Base-by-base conservation (phyloP, 2,329 filamentous ascomycete species). In the Fusarium sp. region DNA sequence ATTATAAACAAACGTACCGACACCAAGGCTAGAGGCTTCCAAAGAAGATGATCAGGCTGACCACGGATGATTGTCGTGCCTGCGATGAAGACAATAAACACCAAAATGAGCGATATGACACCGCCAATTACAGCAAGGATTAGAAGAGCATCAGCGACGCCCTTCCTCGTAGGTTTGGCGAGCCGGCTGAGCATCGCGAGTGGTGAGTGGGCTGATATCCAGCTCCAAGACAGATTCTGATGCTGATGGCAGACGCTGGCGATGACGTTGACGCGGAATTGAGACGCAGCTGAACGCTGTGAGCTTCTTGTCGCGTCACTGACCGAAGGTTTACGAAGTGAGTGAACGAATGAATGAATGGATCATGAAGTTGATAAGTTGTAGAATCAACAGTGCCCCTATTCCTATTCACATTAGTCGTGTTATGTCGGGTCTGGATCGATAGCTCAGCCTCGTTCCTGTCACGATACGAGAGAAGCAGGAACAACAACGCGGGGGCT, bases 11-110 rank as follows among this genome's bases (percentile, higher is more conserved):
- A 26, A 62, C 73, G 10, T 74, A 75, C 73, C n/a, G 73, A 73
- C 17, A 73, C 67, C 28, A 75, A 51, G 17, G 73, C 67, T 39
- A 75, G 40, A 43, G 71, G 65, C 38, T 69, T 74, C 46, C 73
- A 57, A 24, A 73, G 53, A 19, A 75, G 44, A 40, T 65, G 58
- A 8, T 69, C 57, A 28, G 62, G 55, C 15, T 61, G 46, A n/a
- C 65, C 53, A 33, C 43, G 62, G 21, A 54, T 61, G 39, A 73
- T 60, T n/a, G 65, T 62, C 11, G 72, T 75, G n/a, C 73, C 73
- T 1, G 73, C 59, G 26, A 73, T 56, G 51, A 73, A 57, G 33
- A 73, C 69, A 19, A 71, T 54, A 7, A 69, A 57, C 7, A 62
- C 54, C 26, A 73, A 54, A 31, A 70, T 49, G 22, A 65, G 51